Evolutionary conservation across 371 early-diverging fungal genomes (phyloP).

Genomic region (Choanephora cucurbitarum): DNA sequence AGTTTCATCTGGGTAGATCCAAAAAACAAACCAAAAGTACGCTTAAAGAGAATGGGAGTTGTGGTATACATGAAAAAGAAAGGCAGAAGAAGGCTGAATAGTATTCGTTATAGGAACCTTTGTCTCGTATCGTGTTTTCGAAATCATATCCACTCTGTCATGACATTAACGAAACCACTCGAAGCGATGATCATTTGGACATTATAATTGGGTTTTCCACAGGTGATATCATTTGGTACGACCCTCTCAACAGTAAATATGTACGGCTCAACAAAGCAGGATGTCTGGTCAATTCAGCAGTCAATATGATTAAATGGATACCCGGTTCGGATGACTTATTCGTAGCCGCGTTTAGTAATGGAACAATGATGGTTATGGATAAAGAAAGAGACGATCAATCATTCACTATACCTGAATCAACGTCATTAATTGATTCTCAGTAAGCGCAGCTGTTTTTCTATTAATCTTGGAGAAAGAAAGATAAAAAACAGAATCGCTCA

Average conservation of each 20-base stretch:
- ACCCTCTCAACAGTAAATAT: conserved; percentile 70
- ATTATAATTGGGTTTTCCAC: conserved; percentile 77
- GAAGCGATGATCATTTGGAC: conserved; percentile 66
- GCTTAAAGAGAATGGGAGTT: neutral
- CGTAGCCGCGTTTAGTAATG: conserved; percentile 79
- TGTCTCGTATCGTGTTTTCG: conserved; percentile 79
- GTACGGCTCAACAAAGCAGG: conserved; percentile 48
- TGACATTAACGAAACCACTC: conserved; percentile 79
- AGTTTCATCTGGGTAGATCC: conserved; percentile 76
- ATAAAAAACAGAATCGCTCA: too few relatives aligned
- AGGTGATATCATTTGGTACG: conserved; percentile 86
- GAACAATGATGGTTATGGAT: conserved; percentile 81
- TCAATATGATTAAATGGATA: conserved; percentile 86
- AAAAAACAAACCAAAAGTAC: conserved; percentile 57
- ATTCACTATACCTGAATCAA: conserved; percentile 43
- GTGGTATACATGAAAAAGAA: too few relatives aligned
- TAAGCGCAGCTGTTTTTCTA: conserved; percentile 3
- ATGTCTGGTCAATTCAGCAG: conserved; percentile 64
- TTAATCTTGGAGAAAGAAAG: neutral
- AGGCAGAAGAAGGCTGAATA: neutral
- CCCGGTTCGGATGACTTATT: conserved; percentile 87
- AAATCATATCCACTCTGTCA: conserved; percentile 84
- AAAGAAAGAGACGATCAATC: conserved; percentile 81
- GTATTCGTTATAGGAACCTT: conserved; percentile 60
- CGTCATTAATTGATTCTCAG: conserved; percentile 31